These are phyloP conservation scores for Pilaira anomala DNA, from an alignment of 192 early-diverging fungal genomes.

Conservation along the genomic window DNA sequence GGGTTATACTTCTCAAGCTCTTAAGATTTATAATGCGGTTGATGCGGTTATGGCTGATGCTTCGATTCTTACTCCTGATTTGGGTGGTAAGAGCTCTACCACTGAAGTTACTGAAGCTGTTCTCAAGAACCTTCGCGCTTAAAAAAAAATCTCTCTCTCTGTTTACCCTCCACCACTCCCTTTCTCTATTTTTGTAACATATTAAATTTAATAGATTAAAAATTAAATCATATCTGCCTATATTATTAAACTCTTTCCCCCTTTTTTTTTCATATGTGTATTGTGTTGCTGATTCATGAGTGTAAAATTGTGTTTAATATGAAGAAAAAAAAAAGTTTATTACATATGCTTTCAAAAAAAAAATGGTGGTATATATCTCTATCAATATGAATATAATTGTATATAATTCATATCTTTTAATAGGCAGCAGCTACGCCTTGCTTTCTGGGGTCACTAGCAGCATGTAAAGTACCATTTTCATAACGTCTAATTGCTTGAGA, in stretches of 20 bases:
- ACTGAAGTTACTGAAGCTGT: conserved; percentile 81
- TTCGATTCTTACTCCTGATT: conserved; percentile 73
- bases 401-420: too few relatives aligned
- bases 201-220: too few relatives aligned
- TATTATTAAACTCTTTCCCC: too few relatives aligned
- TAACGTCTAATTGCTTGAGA: conserved; percentile 22
- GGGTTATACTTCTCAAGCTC: conserved; percentile 68
- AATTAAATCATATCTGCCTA: too few relatives aligned
- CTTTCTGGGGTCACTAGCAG: conserved; percentile 33
- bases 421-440: conserved; percentile 30
- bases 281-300: too few relatives aligned
- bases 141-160: background rate
- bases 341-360: too few relatives aligned
- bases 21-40: conserved; percentile 80
- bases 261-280: too few relatives aligned
- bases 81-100: conserved; percentile 86
- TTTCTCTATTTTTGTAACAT: background rate
- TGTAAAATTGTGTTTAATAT: too few relatives aligned
- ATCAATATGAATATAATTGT: too few relatives aligned
- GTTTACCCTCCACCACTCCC: background rate
- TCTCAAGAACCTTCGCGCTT: conserved; percentile 59
- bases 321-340: too few relatives aligned
- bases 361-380: too few relatives aligned
- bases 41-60: conserved; percentile 72
- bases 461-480: conserved; percentile 20